phyloP scores from a whole-genome alignment of 1,284 basidiomycete genomes.

The Fomitopsis pinicola region DNA sequence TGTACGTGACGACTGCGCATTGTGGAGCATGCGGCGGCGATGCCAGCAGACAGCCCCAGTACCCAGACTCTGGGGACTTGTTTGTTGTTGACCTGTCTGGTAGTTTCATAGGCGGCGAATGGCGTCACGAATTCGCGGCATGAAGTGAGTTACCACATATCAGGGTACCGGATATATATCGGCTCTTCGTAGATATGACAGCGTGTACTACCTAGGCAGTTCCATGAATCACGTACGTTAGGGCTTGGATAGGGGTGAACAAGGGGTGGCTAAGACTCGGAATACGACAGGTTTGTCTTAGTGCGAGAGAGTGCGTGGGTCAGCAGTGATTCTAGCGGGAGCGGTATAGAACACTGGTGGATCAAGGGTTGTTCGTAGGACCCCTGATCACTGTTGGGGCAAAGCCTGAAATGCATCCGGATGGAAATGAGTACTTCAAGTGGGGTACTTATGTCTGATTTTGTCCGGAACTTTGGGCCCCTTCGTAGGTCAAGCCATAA shows the following conservation, averaged over 20 bases:
- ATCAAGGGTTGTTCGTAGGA: too few species aligned
- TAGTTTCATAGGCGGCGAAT: slow-evolving; percentile 40
- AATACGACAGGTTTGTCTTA: neutral
- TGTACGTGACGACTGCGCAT: slow-evolving; percentile 66
- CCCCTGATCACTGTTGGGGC: too few species aligned
- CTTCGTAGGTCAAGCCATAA: too few species aligned
- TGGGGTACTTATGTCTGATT: too few species aligned
- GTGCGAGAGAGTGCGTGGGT: neutral
- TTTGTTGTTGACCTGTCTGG: slow-evolving; percentile 60
- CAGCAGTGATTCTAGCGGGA: neutral
- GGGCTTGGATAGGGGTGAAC: neutral
- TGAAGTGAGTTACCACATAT: slow-evolving; percentile 11
- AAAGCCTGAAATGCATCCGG: too few species aligned
- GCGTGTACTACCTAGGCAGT: neutral
- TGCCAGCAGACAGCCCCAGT: slow-evolving; percentile 41
- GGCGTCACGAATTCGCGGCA: slow-evolving; percentile 34
- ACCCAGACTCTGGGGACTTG: slow-evolving; percentile 61
- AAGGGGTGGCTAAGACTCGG: neutral
- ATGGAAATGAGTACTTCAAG: too few species aligned
- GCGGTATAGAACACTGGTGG: too few species aligned
- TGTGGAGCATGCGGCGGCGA: slow-evolving; percentile 54
- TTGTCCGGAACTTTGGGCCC: too few species aligned
- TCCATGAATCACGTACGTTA: neutral
- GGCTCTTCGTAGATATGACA: neutral
- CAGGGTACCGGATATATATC: neutral